Evolutionary conservation across 148 eudicot species (phyloP).

Genomic region (Polygonum maritimum): DNA sequence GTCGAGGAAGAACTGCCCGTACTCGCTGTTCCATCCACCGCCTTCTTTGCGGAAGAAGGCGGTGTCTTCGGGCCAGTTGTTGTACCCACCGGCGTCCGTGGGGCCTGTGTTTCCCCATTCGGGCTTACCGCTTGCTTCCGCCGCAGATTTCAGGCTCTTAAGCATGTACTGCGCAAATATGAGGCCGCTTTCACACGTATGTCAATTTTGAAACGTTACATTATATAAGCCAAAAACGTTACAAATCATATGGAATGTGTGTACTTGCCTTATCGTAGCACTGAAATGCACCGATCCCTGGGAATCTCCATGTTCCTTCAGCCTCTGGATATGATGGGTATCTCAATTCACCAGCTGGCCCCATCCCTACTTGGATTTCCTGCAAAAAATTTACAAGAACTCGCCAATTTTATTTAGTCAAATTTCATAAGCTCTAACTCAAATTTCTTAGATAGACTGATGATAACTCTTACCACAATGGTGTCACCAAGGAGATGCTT

Average conservation of each 20-base stretch:
- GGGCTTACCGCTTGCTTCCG: slow-evolving; percentile 52
- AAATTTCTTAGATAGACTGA: background rate
- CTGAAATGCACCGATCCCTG: slow-evolving; percentile 95
- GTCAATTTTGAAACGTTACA: too few relatives aligned
- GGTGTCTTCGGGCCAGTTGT: slow-evolving; percentile 81
- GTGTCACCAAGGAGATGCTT: slow-evolving; percentile 50
- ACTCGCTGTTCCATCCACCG: slow-evolving; percentile 46
- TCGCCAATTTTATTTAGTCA: background rate
- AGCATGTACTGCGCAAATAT: slow-evolving; percentile 44
- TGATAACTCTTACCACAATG: slow-evolving; percentile 37
- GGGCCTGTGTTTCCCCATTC: slow-evolving; percentile 83
- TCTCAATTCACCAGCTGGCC: slow-evolving; percentile 91
- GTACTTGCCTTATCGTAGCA: slow-evolving; percentile 63
- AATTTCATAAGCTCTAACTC: background rate
- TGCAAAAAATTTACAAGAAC: background rate
- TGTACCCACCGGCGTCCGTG: slow-evolving; percentile 69
- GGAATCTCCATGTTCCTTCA: slow-evolving; percentile 78
- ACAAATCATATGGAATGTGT: background rate
- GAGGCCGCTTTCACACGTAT: too few relatives aligned
- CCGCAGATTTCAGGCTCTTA: slow-evolving; percentile 54
- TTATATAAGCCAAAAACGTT: too few relatives aligned
- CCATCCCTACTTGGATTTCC: slow-evolving; percentile 93
- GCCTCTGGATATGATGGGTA: slow-evolving; percentile 83
- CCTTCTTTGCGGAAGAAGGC: slow-evolving; percentile 55
- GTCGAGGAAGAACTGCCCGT: slow-evolving; percentile 70